These are phyloP conservation scores for Ceratobasidium sp. DNA, from an alignment of 1,284 basidiomycete species.

Conservation along the genomic window DNA sequence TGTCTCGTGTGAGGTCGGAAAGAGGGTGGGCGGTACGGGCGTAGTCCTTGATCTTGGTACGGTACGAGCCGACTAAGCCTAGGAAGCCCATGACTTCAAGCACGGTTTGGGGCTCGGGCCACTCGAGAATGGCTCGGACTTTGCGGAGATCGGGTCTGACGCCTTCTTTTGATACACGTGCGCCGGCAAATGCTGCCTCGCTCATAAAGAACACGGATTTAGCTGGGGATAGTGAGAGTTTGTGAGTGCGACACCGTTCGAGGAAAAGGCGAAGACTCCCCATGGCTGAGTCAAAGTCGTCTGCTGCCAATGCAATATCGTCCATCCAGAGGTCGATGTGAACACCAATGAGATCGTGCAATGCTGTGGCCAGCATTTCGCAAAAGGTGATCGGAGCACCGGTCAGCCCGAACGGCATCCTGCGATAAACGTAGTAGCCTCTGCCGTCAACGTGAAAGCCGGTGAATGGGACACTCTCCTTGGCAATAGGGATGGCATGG, in stretches of 20 bases:
- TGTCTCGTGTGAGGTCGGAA: conserved; percentile 48
- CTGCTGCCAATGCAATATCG: conserved; percentile 31
- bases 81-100: conserved; percentile 47
- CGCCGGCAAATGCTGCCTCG: conserved; percentile 39
- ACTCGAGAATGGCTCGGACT: conserved; percentile 38
- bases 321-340: conserved; percentile 44
- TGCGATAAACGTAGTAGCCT: conserved; percentile 40
- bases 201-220: conserved; percentile 40
- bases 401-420: too few relatives aligned
- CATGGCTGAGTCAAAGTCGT: conserved; percentile 26
- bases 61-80: conserved; percentile 51
- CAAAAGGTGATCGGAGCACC: conserved; percentile 41
- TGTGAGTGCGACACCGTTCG: background rate
- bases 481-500: conserved; percentile 35
- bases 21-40: conserved; percentile 52
- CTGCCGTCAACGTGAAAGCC: conserved; percentile 41
- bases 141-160: conserved; percentile 31
- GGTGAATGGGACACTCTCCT: conserved; percentile 30
- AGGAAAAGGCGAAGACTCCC: conserved; percentile 21
- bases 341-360: conserved; percentile 35
- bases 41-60: conserved; percentile 52
- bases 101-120: conserved; percentile 35
- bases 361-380: conserved; percentile 30
- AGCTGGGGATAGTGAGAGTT: conserved; percentile 26
- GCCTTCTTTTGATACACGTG: conserved; percentile 15